Evolutionary conservation across 768 basidiomycete species (phyloP).

Genomic region (Boletus barrowsii): DNA sequence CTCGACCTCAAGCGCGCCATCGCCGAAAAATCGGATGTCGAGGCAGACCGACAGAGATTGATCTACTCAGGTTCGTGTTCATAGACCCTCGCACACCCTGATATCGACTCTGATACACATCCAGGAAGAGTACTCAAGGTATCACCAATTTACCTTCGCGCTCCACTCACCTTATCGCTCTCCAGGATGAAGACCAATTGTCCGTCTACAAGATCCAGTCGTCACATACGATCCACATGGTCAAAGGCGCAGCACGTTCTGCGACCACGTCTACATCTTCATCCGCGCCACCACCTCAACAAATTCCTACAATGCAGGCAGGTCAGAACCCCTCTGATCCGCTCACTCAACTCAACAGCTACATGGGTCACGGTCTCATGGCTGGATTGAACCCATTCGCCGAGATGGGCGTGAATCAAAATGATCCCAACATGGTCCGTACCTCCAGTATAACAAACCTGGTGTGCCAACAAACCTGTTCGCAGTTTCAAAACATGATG

Average conservation of each 20-base stretch:
- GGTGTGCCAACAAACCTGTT: background rate
- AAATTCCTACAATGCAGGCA: constrained; percentile 80
- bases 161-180: constrained; percentile 5
- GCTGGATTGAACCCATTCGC: constrained; percentile 91
- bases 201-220: constrained; percentile 89
- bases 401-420: constrained; percentile 84
- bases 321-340: constrained; percentile 90
- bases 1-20: constrained; percentile 88
- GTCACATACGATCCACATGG: constrained; percentile 89
- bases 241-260: constrained; percentile 70
- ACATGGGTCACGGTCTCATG: constrained; percentile 74
- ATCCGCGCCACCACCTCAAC: constrained; percentile 38
- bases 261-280: constrained; percentile 35
- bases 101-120: background rate
- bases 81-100: background rate
- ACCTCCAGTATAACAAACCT: background rate
- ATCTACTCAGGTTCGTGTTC: constrained; percentile 80
- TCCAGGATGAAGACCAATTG: constrained; percentile 77
- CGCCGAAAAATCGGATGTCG: constrained; percentile 80
- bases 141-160: background rate
- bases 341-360: constrained; percentile 77
- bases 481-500: constrained; percentile 80
- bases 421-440: constrained; percentile 91
- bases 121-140: constrained; percentile 75
- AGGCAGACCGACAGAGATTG: constrained; percentile 82